phyloP scores from a whole-genome alignment of 2,329 filamentous ascomycete genomes.

The Hypomyces rosellus region DNA sequence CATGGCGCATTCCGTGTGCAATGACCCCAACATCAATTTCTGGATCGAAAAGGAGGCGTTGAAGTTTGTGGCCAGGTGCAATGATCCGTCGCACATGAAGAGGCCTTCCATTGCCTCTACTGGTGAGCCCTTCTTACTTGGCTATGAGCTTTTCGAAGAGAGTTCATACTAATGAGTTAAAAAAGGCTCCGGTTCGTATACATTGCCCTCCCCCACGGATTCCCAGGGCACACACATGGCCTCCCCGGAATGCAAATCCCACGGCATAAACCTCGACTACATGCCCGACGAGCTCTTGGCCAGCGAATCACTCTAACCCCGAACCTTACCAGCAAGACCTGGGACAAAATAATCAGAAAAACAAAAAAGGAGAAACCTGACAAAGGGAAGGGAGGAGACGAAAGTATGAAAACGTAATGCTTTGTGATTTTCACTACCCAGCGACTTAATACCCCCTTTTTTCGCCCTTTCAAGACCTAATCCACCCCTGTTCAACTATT shows the following conservation, averaged over 20 bases:
- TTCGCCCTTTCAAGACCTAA: no score
- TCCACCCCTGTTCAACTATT: no score
- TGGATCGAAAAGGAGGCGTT: slow-evolving; percentile 49
- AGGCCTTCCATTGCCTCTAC: slow-evolving; percentile 3
- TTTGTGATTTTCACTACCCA: no score
- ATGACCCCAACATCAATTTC: slow-evolving; percentile 45
- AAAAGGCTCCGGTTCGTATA: slow-evolving; percentile 3
- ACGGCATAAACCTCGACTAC: slow-evolving; percentile 22
- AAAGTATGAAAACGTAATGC: neutral
- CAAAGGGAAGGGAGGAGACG: neutral
- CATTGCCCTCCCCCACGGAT: slow-evolving; percentile 8
- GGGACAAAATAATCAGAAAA: neutral
- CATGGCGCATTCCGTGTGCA: slow-evolving; percentile 47
- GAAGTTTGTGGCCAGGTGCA: slow-evolving; percentile 35
- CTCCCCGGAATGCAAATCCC: neutral
- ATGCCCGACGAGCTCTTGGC: slow-evolving; percentile 31
- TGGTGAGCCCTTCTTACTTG: slow-evolving; percentile 1
- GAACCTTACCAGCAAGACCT: neutral
- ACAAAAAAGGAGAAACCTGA: neutral
- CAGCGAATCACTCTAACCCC: neutral
- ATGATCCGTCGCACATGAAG: slow-evolving; percentile 1
- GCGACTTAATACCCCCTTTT: no score
- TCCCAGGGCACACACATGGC: slow-evolving; percentile 1
- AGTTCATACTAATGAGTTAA: neutral
- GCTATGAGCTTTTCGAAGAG: neutral